phyloP scores from a whole-genome alignment of 495 filamentous ascomycete genomes.

The Corynascus novoguineensis region DNA sequence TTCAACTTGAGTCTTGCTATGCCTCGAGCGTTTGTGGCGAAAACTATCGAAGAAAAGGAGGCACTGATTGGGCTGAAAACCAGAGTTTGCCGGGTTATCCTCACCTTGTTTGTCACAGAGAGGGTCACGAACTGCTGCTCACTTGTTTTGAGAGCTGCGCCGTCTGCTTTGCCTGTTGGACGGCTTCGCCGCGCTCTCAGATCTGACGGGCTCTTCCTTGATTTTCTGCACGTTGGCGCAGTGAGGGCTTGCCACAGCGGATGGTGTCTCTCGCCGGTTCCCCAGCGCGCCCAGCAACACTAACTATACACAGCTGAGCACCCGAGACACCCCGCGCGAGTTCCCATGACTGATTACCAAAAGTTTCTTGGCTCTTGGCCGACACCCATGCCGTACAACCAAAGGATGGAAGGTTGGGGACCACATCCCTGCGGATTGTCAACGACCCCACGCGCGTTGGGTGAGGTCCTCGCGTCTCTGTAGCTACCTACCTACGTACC shows the following conservation, averaged over 20 bases:
- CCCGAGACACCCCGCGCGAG: constrained; percentile 1
- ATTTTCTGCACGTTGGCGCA: neutral
- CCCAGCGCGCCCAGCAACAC: neutral
- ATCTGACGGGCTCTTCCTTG: constrained; percentile 3
- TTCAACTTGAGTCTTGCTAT: no score
- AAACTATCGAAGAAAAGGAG: neutral
- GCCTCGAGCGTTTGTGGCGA: neutral
- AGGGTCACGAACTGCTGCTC: constrained; percentile 1
- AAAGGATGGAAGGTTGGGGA: neutral
- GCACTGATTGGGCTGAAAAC: no score
- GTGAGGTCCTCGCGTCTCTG: neutral
- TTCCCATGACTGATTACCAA: constrained; percentile 3
- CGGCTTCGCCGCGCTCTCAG: neutral
- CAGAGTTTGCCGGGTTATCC: neutral
- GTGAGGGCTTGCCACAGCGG: neutral
- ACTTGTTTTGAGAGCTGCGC: constrained; percentile 1
- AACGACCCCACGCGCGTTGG: constrained; percentile 1
- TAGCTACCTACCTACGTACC: no score
- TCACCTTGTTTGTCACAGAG: neutral
- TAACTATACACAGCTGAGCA: neutral
- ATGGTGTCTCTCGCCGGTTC: neutral
- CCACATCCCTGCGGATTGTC: neutral
- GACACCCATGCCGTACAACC: constrained; percentile 4
- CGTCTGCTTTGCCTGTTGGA: constrained; percentile 3
- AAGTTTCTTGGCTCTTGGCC: constrained; percentile 17